Conservation (phyloP, 169 alveolate species). For the Eimeria maxima region DNA sequence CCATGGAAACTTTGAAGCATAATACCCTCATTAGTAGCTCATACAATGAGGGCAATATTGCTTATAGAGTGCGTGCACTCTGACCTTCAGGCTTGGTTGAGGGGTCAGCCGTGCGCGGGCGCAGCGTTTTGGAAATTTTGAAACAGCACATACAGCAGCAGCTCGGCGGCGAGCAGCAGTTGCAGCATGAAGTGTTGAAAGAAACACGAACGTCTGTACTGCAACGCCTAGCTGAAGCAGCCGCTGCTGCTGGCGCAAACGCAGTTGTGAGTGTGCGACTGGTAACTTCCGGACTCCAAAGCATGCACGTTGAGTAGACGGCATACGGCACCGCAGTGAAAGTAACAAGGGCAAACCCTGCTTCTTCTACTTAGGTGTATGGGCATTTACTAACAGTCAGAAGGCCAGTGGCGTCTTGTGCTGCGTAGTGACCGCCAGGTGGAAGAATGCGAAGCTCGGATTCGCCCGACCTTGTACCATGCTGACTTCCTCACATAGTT, state of each 20-base stretch:
- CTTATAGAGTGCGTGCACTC: background rate
- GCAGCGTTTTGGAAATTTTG: conserved; percentile 61
- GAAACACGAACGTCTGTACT: conserved; percentile 70
- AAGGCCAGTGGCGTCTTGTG: background rate
- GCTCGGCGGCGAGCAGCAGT: conserved; percentile 67
- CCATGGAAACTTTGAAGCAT: background rate
- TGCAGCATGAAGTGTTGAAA: conserved; percentile 55
- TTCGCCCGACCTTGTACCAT: background rate
- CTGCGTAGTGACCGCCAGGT: background rate
- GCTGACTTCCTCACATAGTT: background rate
- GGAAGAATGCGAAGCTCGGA: conserved; percentile 6
- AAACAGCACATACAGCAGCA: conserved; percentile 74
- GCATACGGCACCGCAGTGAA: conserved; percentile 71
- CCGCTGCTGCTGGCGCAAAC: conserved; percentile 65
- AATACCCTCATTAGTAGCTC: background rate
- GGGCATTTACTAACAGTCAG: background rate
- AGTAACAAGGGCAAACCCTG: conserved; percentile 23
- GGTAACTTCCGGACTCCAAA: conserved; percentile 65
- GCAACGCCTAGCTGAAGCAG: conserved; percentile 70
- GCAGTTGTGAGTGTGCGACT: conserved; percentile 75
- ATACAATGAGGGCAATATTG: background rate
- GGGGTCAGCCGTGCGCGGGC: conserved; percentile 71
- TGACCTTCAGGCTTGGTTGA: conserved; percentile 53
- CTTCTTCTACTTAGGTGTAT: background rate
- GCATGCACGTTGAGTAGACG: conserved; percentile 77